Conservation (phyloP, 2,329 filamentous ascomycete genomes). For the Ceratocystis smalleyi region DNA sequence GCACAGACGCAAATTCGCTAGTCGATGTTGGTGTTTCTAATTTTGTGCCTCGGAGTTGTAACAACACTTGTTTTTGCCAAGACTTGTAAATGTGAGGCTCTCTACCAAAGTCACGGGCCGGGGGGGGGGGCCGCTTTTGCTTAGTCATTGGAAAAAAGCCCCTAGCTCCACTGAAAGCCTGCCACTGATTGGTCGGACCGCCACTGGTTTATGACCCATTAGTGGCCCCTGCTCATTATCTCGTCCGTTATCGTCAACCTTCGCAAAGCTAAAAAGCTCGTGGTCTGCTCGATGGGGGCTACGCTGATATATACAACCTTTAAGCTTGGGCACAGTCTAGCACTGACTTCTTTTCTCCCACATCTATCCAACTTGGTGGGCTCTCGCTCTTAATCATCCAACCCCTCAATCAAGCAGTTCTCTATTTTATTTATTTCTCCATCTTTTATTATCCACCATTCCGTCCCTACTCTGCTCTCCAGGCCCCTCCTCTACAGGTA, state of each 20-base stretch:
- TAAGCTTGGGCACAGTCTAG: not conserved
- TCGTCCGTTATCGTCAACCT: conserved; percentile 3
- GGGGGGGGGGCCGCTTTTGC: not conserved
- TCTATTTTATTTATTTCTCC: not conserved
- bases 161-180: not conserved
- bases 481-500: conserved; percentile 27
- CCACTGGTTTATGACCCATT: not conserved
- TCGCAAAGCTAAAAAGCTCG: not conserved
- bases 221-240: not conserved
- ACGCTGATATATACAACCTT: not conserved
- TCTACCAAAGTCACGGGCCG: not conserved
- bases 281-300: not conserved
- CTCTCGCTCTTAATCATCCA: not conserved
- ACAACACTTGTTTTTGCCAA: not conserved
- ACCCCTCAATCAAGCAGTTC: not conserved
- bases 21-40: not conserved
- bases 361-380: not conserved
- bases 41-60: not conserved
- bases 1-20: not conserved
- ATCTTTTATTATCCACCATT: conserved; percentile 24
- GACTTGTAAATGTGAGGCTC: not conserved
- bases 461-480: conserved; percentile 20
- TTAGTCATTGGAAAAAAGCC: not conserved
- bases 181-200: not conserved
- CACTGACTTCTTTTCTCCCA: not conserved